These are phyloP conservation scores for Verticillium alfalfae DNA, from an alignment of 2,329 filamentous ascomycete genomes.

Conservation along the genomic window DNA sequence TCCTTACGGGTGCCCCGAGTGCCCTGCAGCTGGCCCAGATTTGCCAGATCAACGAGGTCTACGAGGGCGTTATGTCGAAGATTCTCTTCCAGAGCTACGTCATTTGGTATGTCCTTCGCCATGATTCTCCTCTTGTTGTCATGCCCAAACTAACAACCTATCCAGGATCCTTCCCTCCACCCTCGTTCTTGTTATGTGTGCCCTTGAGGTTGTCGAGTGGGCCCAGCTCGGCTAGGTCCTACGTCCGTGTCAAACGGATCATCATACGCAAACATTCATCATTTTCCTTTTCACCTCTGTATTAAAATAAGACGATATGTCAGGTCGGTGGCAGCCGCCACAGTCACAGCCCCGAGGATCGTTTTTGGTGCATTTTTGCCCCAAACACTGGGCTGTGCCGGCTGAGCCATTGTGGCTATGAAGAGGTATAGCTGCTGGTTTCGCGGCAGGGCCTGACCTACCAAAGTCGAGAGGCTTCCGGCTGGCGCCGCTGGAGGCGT, in stretches of 20 bases:
- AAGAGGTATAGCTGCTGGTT: neutral
- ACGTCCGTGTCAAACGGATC: too few species aligned
- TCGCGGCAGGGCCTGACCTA: neutral
- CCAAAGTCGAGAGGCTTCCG: neutral
- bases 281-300: neutral
- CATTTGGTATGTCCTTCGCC: slow-evolving; percentile 63
- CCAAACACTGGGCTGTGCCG: neutral
- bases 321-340: neutral
- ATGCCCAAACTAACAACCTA: slow-evolving; percentile 17
- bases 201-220: slow-evolving; percentile 91
- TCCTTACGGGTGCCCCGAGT: slow-evolving; percentile 88
- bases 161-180: slow-evolving; percentile 87
- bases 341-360: too few species aligned
- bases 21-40: slow-evolving; percentile 95
- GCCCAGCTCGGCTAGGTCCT: slow-evolving; percentile 32
- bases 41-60: slow-evolving; percentile 96
- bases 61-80: slow-evolving; percentile 88
- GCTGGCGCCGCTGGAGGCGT: neutral
- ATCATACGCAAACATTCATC: neutral
- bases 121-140: neutral
- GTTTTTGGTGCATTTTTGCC: too few species aligned
- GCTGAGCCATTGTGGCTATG: neutral
- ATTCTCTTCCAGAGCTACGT: slow-evolving; percentile 96
- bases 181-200: slow-evolving; percentile 81
- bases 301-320: neutral